A percentile compares a stretch with the other conserved stretches of the same genome.
These are phyloP conservation scores for Artemisia annua DNA, from an alignment of 129 eudicot genomes.

Conservation along the genomic window DNA sequence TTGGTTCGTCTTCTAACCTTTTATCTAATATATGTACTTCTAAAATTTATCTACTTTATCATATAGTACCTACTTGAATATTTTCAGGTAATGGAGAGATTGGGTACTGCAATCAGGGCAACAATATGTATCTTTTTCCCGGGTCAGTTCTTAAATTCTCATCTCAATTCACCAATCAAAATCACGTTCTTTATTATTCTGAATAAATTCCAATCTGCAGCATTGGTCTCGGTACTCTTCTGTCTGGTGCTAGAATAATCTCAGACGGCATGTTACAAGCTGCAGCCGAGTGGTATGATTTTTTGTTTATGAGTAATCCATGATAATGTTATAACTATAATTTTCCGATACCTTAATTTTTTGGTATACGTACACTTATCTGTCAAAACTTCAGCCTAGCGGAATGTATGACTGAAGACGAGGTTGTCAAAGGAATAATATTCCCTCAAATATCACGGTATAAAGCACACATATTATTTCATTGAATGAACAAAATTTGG, in stretches of 20 bases:
- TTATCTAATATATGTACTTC: slow-evolving; percentile 2
- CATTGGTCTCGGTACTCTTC: slow-evolving; percentile 94
- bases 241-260: slow-evolving; percentile 78
- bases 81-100: slow-evolving; percentile 71
- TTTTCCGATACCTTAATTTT: neutral
- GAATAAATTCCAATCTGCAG: slow-evolving; percentile 40
- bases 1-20: slow-evolving; percentile 52
- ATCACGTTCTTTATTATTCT: neutral
- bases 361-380: neutral
- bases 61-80: neutral
- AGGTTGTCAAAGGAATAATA: slow-evolving; percentile 74
- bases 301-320: neutral
- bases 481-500: neutral
- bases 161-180: neutral
- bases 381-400: slow-evolving; percentile 63
- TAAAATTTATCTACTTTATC: neutral
- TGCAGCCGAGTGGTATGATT: slow-evolving; percentile 88
- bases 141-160: slow-evolving; percentile 63
- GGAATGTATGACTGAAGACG: slow-evolving; percentile 83
- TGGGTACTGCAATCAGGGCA: slow-evolving; percentile 94
- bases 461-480: neutral
- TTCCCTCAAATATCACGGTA: slow-evolving; percentile 91
- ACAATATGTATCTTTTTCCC: slow-evolving; percentile 94
- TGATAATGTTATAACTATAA: too few species aligned
- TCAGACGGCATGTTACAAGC: slow-evolving; percentile 99